Conservation (phyloP, 2,329 filamentous ascomycete genomes). For the Cyphellophora europaea region DNA sequence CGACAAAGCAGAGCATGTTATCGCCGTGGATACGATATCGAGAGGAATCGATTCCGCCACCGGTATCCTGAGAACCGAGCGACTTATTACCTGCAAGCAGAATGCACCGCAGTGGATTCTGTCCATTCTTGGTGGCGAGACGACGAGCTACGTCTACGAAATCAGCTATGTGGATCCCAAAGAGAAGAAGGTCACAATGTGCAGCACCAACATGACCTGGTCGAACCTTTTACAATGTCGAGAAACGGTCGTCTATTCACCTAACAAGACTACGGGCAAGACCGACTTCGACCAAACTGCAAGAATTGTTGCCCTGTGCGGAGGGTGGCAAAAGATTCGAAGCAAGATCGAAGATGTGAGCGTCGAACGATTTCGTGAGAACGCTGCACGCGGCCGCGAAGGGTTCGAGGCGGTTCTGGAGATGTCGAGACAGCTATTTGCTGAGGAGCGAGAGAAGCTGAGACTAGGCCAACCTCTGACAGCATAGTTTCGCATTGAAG, state of each 20-base stretch:
- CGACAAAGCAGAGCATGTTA: constrained; percentile 92
- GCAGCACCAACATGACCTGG: constrained; percentile 89
- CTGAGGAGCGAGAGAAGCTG: constrained; percentile 66
- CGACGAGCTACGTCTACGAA: constrained; percentile 86
- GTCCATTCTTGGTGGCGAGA: constrained; percentile 66
- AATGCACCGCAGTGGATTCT: constrained; percentile 50
- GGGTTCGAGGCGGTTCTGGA: constrained; percentile 92
- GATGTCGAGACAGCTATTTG: constrained; percentile 85
- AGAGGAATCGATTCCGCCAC: constrained; percentile 56
- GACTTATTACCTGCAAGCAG: constrained; percentile 45
- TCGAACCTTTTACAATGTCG: constrained; percentile 83
- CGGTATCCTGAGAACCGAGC: constrained; percentile 63
- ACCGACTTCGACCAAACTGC: constrained; percentile 86
- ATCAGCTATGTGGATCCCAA: constrained; percentile 85
- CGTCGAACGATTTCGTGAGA: constrained; percentile 82
- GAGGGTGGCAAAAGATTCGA: constrained; percentile 94
- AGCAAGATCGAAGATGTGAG: constrained; percentile 91
- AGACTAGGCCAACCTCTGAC: constrained; percentile 19
- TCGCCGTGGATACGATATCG: constrained; percentile 85
- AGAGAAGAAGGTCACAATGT: constrained; percentile 86
- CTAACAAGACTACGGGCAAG: constrained; percentile 43
- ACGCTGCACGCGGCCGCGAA: constrained; percentile 80
- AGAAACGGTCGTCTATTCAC: constrained; percentile 83
- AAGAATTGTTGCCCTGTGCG: constrained; percentile 85
- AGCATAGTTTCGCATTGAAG: constrained; percentile 5